A percentile compares a stretch with the other conserved stretches of the same genome.
These are phyloP conservation scores for Aspergillus calidoustus DNA, from an alignment of 2,329 filamentous ascomycete species.

Conservation along the genomic window DNA sequence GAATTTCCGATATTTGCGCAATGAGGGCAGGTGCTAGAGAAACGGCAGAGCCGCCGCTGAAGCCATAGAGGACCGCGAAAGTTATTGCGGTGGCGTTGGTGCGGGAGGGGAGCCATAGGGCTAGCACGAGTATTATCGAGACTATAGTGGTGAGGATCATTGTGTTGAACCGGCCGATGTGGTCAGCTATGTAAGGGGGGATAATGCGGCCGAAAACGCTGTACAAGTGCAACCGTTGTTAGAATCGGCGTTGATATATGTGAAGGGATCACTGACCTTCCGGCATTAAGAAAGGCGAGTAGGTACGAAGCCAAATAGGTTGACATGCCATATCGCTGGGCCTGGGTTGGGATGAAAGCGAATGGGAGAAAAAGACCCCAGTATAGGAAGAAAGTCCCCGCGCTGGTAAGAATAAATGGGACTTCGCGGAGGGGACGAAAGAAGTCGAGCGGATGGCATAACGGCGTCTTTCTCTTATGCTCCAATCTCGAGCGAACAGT, in stretches of 20 bases:
- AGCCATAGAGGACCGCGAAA: slow-evolving; percentile 71
- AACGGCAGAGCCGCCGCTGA: slow-evolving; percentile 69
- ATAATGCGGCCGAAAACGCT: slow-evolving; percentile 61
- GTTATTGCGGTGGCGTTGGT: slow-evolving; percentile 63
- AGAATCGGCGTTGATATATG: neutral
- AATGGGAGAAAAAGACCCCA: slow-evolving; percentile 32
- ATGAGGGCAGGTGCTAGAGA: slow-evolving; percentile 65
- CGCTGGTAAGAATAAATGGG: slow-evolving; percentile 22
- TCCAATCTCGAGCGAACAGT: slow-evolving; percentile 54
- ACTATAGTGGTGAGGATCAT: slow-evolving; percentile 21
- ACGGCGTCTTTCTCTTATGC: slow-evolving; percentile 10
- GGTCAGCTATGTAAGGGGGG: slow-evolving; percentile 59
- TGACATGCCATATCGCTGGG: slow-evolving; percentile 20
- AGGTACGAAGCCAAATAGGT: slow-evolving; percentile 55
- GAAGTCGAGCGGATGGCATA: slow-evolving; percentile 17
- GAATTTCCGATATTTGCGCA: slow-evolving; percentile 71
- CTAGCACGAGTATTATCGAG: slow-evolving; percentile 38
- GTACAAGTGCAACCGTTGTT: slow-evolving; percentile 7
- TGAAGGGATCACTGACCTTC: slow-evolving; percentile 25
- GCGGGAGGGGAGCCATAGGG: slow-evolving; percentile 59
- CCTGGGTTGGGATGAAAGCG: slow-evolving; percentile 20
- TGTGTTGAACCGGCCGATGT: slow-evolving; percentile 41
- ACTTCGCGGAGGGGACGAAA: slow-evolving; percentile 17
- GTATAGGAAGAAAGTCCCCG: slow-evolving; percentile 47
- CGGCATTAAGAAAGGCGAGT: slow-evolving; percentile 58